Evolutionary conservation across 768 basidiomycete genomes (phyloP), one percentile per base, ranked within the genome.

Genomic region (Leccinum uliginosum): DNA sequence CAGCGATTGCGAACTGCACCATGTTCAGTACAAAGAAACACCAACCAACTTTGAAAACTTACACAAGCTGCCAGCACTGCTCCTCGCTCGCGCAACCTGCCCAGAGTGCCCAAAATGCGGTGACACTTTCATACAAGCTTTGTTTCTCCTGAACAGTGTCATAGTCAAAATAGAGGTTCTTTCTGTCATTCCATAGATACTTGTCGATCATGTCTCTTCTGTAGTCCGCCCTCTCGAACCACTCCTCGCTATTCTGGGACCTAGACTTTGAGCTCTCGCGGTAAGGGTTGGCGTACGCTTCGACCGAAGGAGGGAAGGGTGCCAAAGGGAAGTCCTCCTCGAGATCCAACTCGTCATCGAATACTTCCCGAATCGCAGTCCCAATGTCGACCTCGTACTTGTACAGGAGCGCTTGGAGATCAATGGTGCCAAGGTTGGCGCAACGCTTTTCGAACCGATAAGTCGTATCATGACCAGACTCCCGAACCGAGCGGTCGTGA

Each of bases 371-470:
- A 67, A 99, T 98, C 24, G 94, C 93, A 10, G 93, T 95, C n/a
- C 93, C 97, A 59, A 99, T 98, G 68, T 99, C 96, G 58, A 93
- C 83, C 72, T 99, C 96, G 65, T 98, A 98, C 80, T 99, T 99
- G 84, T 96, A 99, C 47, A 99, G 77, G 67, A 99, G 78, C 49
- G 94, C 84, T 76, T 98, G 95, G 62, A 99, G 76, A 71, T 99
- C 96, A 69, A 98, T 90, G 8, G 96, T 99, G 6, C 87, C 96
- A 43, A 99, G 84, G 75, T 98, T 96, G 19, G 94, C 96, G 67
- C 94, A 98, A 17, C 92, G 89, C 76, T 95, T 94, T 78, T 99
- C 96, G 70, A 99, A 93, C 14, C 96, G 85, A 73, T 99, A 99
- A 3, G 93, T 91, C 51, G 94, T 96, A 71, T 96, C 94, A 71